phyloP scores from a whole-genome alignment of 139 green algal species.

The Penium margaritaceum region DNA sequence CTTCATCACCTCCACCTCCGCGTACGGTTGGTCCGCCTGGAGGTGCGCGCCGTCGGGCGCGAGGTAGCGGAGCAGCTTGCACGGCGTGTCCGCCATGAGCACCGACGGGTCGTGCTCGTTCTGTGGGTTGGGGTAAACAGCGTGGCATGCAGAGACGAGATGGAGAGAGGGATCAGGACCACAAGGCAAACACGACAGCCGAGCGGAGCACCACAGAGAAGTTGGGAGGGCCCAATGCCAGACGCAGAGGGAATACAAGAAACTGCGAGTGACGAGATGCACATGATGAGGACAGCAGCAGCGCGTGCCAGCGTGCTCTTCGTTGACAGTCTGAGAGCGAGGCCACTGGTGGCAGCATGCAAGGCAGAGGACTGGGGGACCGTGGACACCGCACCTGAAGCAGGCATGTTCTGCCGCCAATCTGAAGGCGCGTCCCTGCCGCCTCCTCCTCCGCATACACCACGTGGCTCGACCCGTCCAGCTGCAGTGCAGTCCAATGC shows the following conservation, averaged over 20 bases:
- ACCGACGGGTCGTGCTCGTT: slow-evolving; percentile 54
- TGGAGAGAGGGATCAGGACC: too few species aligned
- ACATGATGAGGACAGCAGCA: too few species aligned
- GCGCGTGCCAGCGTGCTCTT: too few species aligned
- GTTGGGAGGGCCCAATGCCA: too few species aligned
- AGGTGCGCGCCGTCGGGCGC: slow-evolving; percentile 45
- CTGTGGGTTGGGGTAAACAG: slow-evolving; percentile 36
- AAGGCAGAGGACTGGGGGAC: too few species aligned
- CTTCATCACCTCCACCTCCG: slow-evolving; percentile 52
- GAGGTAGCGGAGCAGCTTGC: slow-evolving; percentile 53
- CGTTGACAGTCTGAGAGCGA: too few species aligned
- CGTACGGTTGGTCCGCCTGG: slow-evolving; percentile 40
- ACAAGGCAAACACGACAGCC: too few species aligned
- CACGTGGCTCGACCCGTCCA: slow-evolving; percentile 83
- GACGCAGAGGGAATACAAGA: too few species aligned
- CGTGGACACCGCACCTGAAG: slow-evolving; percentile 66
- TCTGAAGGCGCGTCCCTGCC: slow-evolving; percentile 76
- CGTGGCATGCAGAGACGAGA: background rate
- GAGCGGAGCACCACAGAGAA: too few species aligned
- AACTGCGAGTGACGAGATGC: too few species aligned
- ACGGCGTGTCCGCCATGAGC: slow-evolving; percentile 44
- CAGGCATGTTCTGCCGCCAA: slow-evolving; percentile 82
- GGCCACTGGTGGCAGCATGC: too few species aligned
- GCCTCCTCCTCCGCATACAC: slow-evolving; percentile 87
- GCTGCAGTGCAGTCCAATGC: slow-evolving; percentile 56